Conservation (phyloP, 2,329 filamentous ascomycete genomes). For the Aspergillus fumigatiaffinis region DNA sequence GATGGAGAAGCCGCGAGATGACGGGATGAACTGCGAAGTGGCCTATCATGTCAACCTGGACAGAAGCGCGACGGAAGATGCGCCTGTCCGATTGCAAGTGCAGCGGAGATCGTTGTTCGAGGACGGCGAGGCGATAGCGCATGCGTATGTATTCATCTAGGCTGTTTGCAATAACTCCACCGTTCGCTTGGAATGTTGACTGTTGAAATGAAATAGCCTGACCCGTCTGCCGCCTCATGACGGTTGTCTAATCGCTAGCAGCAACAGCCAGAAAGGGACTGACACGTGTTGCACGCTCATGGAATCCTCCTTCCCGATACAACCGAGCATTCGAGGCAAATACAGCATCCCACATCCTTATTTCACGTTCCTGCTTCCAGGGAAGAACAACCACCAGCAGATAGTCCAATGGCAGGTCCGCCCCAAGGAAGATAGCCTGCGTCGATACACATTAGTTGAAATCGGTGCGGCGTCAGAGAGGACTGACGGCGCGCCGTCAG, state of each 20-base stretch:
- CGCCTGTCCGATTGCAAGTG: background rate
- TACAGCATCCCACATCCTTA: slow-evolving; percentile 7
- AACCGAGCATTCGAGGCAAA: slow-evolving; percentile 4
- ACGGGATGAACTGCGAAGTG: background rate
- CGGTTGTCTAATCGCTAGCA: background rate
- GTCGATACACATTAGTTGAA: slow-evolving; percentile 6
- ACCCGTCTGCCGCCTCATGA: background rate
- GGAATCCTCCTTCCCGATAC: slow-evolving; percentile 2
- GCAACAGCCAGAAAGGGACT: background rate
- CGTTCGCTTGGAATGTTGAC: background rate
- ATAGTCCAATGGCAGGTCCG: slow-evolving; percentile 7
- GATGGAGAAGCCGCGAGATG: slow-evolving; percentile 4
- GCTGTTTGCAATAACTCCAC: background rate
- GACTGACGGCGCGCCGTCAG: background rate
- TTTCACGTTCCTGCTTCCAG: slow-evolving; percentile 4
- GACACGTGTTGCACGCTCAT: background rate
- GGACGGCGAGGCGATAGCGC: background rate
- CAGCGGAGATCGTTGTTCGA: background rate
- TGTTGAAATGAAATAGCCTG: background rate
- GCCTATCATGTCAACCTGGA: slow-evolving; percentile 6
- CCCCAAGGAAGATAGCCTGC: slow-evolving; percentile 3
- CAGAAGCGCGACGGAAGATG: background rate
- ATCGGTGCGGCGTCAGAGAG: background rate
- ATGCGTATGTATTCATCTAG: slow-evolving; percentile 1
- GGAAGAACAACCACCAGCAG: background rate